These are phyloP conservation scores for Priceomyces haplophilus DNA, from an alignment of 805 yeast genomes.

Conservation along the genomic window DNA sequence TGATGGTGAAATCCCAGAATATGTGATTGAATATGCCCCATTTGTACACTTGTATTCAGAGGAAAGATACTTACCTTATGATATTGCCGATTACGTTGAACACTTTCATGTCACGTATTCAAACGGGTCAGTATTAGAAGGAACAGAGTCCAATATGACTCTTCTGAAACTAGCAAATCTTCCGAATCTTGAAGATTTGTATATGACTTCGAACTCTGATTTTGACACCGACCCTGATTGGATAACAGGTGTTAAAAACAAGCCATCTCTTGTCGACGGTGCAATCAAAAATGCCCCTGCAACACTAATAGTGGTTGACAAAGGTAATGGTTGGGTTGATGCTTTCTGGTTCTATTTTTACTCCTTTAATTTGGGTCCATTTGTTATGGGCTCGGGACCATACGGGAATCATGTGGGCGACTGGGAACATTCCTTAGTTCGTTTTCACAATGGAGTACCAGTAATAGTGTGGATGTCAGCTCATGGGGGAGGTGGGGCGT, in stretches of 20 bases:
- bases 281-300: conserved; percentile 76
- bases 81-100: conserved; percentile 62
- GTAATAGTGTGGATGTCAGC: conserved; percentile 93
- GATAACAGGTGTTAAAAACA: conserved; percentile 70
- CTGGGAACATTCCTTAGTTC: conserved; percentile 92
- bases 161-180: conserved; percentile 30
- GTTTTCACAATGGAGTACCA: conserved; percentile 81
- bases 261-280: conserved; percentile 72
- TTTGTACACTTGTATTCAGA: conserved; percentile 84
- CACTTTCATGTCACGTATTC: conserved; percentile 58
- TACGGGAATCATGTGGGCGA: conserved; percentile 97
- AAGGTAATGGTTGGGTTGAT: conserved; percentile 93
- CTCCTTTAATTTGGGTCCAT: conserved; percentile 92
- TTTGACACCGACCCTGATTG: conserved; percentile 73
- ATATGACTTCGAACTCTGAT: conserved; percentile 64
- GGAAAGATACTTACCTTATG: conserved; percentile 82
- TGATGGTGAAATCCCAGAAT: conserved; percentile 60
- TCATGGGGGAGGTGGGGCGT: conserved; percentile 96
- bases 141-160: conserved; percentile 31
- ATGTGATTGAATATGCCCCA: conserved; percentile 67
- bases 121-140: conserved; percentile 44
- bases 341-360: conserved; percentile 96
- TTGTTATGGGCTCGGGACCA: conserved; percentile 96
- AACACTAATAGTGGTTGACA: conserved; percentile 77
- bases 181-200: conserved; percentile 40